Percentiles rank a stretch among this genome's conserved stretches.
Evolutionary conservation across 2,329 filamentous ascomycete genomes (phyloP).

Genomic region (Zarea fungicola): DNA sequence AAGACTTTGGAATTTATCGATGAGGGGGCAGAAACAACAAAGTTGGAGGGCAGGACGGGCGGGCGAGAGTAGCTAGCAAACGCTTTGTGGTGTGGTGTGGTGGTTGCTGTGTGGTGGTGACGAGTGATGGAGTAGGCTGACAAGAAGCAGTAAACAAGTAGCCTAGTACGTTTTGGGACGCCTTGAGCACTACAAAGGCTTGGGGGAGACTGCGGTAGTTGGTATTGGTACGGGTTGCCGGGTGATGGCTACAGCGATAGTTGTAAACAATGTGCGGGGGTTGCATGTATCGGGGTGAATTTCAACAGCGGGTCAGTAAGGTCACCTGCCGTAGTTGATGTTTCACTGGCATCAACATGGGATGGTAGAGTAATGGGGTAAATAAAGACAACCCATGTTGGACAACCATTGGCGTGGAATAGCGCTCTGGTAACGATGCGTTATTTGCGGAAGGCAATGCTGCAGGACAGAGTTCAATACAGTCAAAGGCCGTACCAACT

Average conservation of each 20-base stretch:
- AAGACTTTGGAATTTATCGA: background rate
- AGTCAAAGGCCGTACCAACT: too few relatives aligned
- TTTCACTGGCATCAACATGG: background rate
- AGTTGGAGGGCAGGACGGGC: background rate
- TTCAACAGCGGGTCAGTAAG: background rate
- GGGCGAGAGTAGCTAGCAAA: background rate
- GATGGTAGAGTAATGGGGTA: too few relatives aligned
- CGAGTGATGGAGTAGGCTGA: background rate
- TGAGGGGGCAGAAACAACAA: background rate
- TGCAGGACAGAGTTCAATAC: too few relatives aligned
- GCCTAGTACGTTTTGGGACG: background rate
- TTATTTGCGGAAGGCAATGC: too few relatives aligned
- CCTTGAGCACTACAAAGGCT: too few relatives aligned
- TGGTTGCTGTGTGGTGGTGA: background rate
- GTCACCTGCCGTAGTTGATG: background rate
- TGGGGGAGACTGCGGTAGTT: slow-evolving; percentile 4
- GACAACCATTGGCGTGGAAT: too few relatives aligned
- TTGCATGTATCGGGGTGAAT: slow-evolving; percentile 4
- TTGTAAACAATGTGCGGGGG: background rate
- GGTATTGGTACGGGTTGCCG: too few relatives aligned
- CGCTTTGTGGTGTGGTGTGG: background rate
- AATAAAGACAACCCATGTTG: too few relatives aligned
- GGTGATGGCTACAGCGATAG: background rate
- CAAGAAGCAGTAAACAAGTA: background rate
- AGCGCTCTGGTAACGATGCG: too few relatives aligned